Percentiles rank a stretch among this genome's conserved stretches.
These are phyloP conservation scores for Colletotrichum tabaci DNA, from an alignment of 2,329 filamentous ascomycete genomes.

Conservation along the genomic window DNA sequence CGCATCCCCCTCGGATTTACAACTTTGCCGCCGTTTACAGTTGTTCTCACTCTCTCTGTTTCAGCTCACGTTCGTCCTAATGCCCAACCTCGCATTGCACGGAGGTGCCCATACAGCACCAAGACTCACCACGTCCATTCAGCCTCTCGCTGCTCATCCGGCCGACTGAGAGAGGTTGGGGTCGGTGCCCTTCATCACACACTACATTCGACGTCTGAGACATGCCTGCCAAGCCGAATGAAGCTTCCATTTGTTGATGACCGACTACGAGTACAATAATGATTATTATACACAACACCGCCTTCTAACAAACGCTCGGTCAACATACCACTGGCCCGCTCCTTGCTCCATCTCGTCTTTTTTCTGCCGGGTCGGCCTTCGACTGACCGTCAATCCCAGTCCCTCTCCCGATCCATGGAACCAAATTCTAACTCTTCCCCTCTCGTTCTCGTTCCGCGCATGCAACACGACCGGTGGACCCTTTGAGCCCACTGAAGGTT, in stretches of 20 bases:
- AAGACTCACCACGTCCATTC: background rate
- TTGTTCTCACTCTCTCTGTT: no score
- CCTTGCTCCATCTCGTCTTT: constrained; percentile 5
- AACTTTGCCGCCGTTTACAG: background rate
- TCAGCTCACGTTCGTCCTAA: constrained; percentile 13
- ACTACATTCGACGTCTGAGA: constrained; percentile 31
- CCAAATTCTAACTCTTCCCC: background rate
- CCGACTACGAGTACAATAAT: background rate
- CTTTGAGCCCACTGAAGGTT: constrained; percentile 9
- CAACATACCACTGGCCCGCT: background rate
- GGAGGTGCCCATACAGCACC: background rate
- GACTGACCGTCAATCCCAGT: constrained; percentile 31
- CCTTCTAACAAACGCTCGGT: background rate
- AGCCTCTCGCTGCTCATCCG: constrained; percentile 9
- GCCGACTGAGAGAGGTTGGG: constrained; percentile 11
- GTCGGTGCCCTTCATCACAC: constrained; percentile 15
- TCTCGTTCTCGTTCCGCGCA: constrained; percentile 17
- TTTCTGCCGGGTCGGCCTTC: constrained; percentile 10
- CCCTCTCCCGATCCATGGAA: constrained; percentile 2
- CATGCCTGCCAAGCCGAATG: constrained; percentile 32
- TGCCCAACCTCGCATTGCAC: background rate
- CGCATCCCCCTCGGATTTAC: constrained; percentile 14
- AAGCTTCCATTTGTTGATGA: constrained; percentile 4
- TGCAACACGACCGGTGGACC: constrained; percentile 16
- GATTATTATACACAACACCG: background rate